phyloP scores from a whole-genome alignment of 495 filamentous ascomycete genomes.

The Hypoxylon lenormandii region DNA sequence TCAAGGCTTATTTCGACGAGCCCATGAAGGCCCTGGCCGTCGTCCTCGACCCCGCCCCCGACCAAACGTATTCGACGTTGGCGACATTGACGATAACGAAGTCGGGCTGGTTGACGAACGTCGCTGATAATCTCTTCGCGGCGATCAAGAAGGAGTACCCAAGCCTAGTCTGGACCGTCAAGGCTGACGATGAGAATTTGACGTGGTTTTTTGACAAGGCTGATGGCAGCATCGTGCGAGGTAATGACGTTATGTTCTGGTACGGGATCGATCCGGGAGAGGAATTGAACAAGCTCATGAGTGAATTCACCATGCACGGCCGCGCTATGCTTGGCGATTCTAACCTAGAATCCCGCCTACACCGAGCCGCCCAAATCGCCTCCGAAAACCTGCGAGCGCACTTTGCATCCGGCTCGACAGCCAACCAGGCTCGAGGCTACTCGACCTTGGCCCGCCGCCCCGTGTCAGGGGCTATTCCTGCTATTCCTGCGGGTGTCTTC shows the following conservation, averaged over 20 bases:
- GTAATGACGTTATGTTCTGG: conserved; percentile 95
- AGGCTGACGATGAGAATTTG: conserved; percentile 95
- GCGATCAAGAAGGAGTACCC: conserved; percentile 92
- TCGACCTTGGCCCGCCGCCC: conserved; percentile 46
- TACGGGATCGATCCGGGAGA: conserved; percentile 88
- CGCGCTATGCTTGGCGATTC: conserved; percentile 89
- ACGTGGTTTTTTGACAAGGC: conserved; percentile 99
- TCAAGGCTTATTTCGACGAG: conserved; percentile 95
- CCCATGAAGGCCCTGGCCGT: conserved; percentile 97
- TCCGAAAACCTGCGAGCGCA: conserved; percentile 57
- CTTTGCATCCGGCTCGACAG: conserved; percentile 48
- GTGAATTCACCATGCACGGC: conserved; percentile 85
- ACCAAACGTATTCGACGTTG: conserved; percentile 73
- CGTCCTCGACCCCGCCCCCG: conserved; percentile 76
- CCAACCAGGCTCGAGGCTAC: conserved; percentile 50
- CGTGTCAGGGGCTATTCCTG: conserved; percentile 33
- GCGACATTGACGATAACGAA: conserved; percentile 96
- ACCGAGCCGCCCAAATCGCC: conserved; percentile 75
- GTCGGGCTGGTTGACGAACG: conserved; percentile 92
- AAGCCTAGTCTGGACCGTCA: conserved; percentile 95
- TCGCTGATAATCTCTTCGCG: conserved; percentile 97
- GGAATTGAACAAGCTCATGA: conserved; percentile 86
- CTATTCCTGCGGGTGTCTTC: conserved; percentile 30
- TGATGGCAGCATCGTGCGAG: conserved; percentile 85
- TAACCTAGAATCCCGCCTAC: conserved; percentile 85